These are phyloP conservation scores for Evernia prunastri DNA, from an alignment of 495 filamentous ascomycete species.

Conservation along the genomic window DNA sequence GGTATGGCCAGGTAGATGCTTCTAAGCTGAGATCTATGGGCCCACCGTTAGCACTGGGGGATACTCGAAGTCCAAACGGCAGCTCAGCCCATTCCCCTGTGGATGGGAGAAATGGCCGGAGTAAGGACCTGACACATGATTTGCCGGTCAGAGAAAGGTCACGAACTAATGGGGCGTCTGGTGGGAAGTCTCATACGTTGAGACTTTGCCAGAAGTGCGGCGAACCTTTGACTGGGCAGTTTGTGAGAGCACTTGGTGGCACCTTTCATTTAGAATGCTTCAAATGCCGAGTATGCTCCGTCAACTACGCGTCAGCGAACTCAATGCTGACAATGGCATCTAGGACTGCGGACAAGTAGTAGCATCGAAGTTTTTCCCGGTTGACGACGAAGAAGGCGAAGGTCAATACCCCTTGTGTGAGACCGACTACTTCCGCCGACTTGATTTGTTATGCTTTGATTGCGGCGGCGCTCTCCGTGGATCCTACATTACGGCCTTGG, in stretches of 20 bases:
- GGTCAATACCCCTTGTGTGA: slow-evolving; percentile 95
- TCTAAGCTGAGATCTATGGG: slow-evolving; percentile 21
- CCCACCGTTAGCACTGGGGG: slow-evolving; percentile 13
- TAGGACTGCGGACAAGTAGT: slow-evolving; percentile 96
- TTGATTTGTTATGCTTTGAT: slow-evolving; percentile 83
- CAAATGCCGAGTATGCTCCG: slow-evolving; percentile 77
- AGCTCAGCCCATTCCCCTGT: slow-evolving; percentile 18
- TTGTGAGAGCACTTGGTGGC: slow-evolving; percentile 83
- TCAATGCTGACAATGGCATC: slow-evolving; percentile 11
- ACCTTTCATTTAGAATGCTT: slow-evolving; percentile 98
- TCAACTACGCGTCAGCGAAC: not conserved
- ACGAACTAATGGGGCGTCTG: slow-evolving; percentile 40
- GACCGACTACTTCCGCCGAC: slow-evolving; percentile 91
- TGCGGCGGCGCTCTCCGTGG: slow-evolving; percentile 92
- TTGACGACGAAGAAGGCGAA: slow-evolving; percentile 73
- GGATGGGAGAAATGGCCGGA: slow-evolving; percentile 21
- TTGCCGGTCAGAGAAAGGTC: slow-evolving; percentile 32
- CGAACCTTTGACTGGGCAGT: slow-evolving; percentile 82
- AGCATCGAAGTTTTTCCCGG: slow-evolving; percentile 96
- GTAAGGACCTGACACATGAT: slow-evolving; percentile 20
- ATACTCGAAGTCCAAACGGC: slow-evolving; percentile 21
- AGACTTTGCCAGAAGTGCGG: slow-evolving; percentile 84
- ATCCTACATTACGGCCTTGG: slow-evolving; percentile 96
- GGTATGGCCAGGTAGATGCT: slow-evolving; percentile 17
- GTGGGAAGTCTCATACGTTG: slow-evolving; percentile 37